A percentile compares a stretch with the other conserved stretches of the same genome.
Conservation (phyloP, 495 filamentous ascomycete species). For the Astrocystis sublimbata region DNA sequence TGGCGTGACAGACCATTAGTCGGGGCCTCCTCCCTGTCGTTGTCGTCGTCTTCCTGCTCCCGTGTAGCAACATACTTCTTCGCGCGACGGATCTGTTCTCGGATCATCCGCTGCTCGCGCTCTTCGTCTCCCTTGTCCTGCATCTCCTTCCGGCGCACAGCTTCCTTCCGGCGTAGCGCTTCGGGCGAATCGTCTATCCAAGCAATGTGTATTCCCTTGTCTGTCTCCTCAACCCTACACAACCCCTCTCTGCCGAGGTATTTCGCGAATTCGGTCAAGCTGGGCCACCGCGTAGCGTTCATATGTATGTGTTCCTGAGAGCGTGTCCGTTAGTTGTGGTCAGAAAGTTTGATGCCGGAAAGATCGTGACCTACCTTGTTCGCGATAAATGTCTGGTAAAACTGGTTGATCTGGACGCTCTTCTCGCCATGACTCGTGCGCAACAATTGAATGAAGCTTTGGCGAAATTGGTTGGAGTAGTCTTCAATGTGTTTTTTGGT, state of each 20-base stretch:
- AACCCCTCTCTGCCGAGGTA: slow-evolving; percentile 80
- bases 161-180: slow-evolving; percentile 75
- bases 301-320: slow-evolving; percentile 76
- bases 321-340: background rate
- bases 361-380: slow-evolving; percentile 47
- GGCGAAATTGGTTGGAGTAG: slow-evolving; percentile 73
- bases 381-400: slow-evolving; percentile 86
- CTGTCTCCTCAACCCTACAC: slow-evolving; percentile 83
- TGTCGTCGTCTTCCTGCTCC: slow-evolving; percentile 31
- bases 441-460: slow-evolving; percentile 75
- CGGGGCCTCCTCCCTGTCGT: slow-evolving; percentile 46
- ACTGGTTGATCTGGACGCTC: slow-evolving; percentile 78
- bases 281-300: slow-evolving; percentile 87
- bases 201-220: slow-evolving; percentile 80
- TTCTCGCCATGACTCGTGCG: slow-evolving; percentile 84
- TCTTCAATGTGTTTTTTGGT: slow-evolving; percentile 75
- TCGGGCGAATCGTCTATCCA: slow-evolving; percentile 93
- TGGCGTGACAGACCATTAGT: slow-evolving; percentile 60
- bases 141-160: slow-evolving; percentile 76
- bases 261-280: slow-evolving; percentile 85
- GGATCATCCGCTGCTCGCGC: slow-evolving; percentile 75
- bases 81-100: slow-evolving; percentile 79
- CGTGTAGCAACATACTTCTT: slow-evolving; percentile 52
- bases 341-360: background rate
- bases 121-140: slow-evolving; percentile 90